These are phyloP conservation scores for Stygiomarasmius scandens DNA, from an alignment of 1,284 basidiomycete genomes.

Conservation along the genomic window DNA sequence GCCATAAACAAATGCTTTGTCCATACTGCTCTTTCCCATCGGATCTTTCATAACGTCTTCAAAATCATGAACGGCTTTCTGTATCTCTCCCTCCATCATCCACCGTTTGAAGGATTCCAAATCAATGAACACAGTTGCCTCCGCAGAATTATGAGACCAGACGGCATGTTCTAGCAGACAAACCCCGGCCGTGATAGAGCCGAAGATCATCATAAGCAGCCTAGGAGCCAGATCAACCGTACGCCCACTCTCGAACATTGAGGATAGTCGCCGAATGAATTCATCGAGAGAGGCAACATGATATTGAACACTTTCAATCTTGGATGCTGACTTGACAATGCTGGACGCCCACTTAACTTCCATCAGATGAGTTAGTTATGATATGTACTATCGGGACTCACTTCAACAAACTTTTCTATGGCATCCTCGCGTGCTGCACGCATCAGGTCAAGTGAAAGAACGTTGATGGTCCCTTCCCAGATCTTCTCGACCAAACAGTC, in stretches of 20 bases:
- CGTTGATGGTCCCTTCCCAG: slow-evolving; percentile 78
- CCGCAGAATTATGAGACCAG: slow-evolving; percentile 46
- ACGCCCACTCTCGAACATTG: slow-evolving; percentile 35
- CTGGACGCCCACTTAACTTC: slow-evolving; percentile 15
- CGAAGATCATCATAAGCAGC: slow-evolving; percentile 58
- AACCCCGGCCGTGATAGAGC: slow-evolving; percentile 49
- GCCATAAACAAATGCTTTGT: too few relatives aligned
- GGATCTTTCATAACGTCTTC: too few relatives aligned
- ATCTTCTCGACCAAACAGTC: slow-evolving; percentile 79
- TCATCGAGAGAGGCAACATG: too few relatives aligned
- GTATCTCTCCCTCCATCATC: not conserved
- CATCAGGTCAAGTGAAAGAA: slow-evolving; percentile 68
- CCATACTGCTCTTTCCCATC: too few relatives aligned
- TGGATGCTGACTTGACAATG: too few relatives aligned
- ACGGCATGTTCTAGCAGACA: slow-evolving; percentile 67
- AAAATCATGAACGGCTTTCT: not conserved
- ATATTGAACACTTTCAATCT: too few relatives aligned
- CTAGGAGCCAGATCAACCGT: slow-evolving; percentile 52
- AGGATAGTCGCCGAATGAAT: slow-evolving; percentile 34
- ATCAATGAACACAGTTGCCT: not conserved
- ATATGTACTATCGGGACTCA: slow-evolving; percentile 21
- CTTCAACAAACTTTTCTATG: slow-evolving; percentile 38
- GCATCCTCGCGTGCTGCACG: slow-evolving; percentile 48
- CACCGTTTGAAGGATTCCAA: not conserved
- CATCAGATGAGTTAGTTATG: not conserved